A percentile compares a stretch with the other conserved stretches of the same genome.
Conservation (phyloP, 2,329 filamentous ascomycete species). For the Sporothrix protearum region DNA sequence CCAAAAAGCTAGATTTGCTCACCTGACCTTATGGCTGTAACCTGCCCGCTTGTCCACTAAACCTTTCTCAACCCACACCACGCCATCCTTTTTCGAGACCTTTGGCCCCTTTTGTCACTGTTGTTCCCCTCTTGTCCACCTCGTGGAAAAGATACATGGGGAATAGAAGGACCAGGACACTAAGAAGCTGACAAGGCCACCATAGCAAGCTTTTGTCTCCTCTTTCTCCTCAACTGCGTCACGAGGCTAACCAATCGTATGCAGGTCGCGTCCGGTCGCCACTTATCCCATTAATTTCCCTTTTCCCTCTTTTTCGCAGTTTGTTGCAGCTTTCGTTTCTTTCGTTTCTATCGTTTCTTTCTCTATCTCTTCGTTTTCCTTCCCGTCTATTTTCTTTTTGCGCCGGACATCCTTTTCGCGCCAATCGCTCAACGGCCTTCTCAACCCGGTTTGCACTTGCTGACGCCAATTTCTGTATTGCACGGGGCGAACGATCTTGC, state of each 20-base stretch:
- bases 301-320: slow-evolving; percentile 6
- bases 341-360: background rate
- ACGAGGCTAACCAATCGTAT: slow-evolving; percentile 31
- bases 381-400: background rate
- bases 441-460: background rate
- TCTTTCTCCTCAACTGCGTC: slow-evolving; percentile 24
- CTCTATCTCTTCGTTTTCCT: background rate
- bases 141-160: background rate
- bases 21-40: slow-evolving; percentile 22
- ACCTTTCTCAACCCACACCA: background rate
- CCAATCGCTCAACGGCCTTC: background rate
- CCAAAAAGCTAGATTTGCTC: slow-evolving; percentile 3
- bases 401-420: background rate
- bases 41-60: slow-evolving; percentile 1
- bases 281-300: slow-evolving; percentile 23
- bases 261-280: slow-evolving; percentile 29
- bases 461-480: background rate
- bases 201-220: background rate
- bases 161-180: background rate
- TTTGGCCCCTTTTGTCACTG: background rate
- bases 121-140: background rate
- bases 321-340: background rate
- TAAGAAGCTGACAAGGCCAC: slow-evolving; percentile 16
- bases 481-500: background rate
- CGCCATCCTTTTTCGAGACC: slow-evolving; percentile 2